These are phyloP conservation scores for Penicillium sp. DNA, from an alignment of 2,329 filamentous ascomycete species.

Conservation along the genomic window DNA sequence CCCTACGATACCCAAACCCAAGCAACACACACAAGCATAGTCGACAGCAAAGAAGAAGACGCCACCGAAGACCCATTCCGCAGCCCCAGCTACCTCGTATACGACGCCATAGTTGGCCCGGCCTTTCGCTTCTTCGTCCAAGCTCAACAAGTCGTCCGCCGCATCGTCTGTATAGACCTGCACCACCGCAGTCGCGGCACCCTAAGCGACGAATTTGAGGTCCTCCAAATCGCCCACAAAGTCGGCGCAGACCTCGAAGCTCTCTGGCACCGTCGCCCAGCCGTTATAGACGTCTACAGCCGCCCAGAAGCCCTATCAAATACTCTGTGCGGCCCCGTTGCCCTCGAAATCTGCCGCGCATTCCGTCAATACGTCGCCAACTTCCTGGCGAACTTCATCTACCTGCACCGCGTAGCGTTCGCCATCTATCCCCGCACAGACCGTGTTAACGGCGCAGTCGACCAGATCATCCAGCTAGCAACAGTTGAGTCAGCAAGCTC, in stretches of 20 bases:
- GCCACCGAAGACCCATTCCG: constrained; percentile 21
- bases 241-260: constrained; percentile 38
- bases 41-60: constrained; percentile 14
- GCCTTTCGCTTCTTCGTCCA: constrained; percentile 36
- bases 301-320: constrained; percentile 29
- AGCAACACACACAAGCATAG: not conserved
- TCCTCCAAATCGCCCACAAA: constrained; percentile 39
- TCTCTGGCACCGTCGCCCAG: constrained; percentile 36
- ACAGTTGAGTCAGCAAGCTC: constrained; percentile 25
- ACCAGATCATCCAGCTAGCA: constrained; percentile 38
- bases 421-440: constrained; percentile 41
- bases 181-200: constrained; percentile 42
- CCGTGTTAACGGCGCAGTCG: constrained; percentile 36
- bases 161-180: constrained; percentile 38
- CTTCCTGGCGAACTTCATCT: constrained; percentile 39
- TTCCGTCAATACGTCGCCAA: constrained; percentile 39
- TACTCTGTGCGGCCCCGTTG: constrained; percentile 28
- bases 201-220: constrained; percentile 40
- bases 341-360: constrained; percentile 30
- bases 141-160: constrained; percentile 36
- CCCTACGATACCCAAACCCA: not conserved
- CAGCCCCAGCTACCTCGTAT: constrained; percentile 33
- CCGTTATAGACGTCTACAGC: constrained; percentile 34
- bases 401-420: constrained; percentile 39
- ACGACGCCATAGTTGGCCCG: constrained; percentile 32